phyloP scores from a whole-genome alignment of 768 basidiomycete genomes.

The Mycena alexandri region DNA sequence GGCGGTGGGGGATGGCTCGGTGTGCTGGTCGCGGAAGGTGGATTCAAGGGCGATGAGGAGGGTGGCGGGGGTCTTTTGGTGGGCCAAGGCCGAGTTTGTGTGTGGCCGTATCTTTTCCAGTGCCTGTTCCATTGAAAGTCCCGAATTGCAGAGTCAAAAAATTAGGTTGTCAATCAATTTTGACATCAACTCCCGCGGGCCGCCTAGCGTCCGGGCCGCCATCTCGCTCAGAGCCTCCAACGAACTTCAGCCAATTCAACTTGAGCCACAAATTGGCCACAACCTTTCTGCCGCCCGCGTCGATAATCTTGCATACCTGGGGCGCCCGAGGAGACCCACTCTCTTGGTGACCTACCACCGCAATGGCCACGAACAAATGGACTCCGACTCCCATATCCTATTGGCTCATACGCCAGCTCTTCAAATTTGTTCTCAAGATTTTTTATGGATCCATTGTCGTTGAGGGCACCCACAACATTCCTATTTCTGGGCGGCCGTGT shows the following conservation, averaged over 20 bases:
- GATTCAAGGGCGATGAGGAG: conserved; percentile 89
- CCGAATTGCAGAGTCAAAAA: conserved; percentile 1
- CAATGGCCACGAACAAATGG: conserved; percentile 40
- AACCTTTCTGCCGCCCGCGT: too few relatives aligned
- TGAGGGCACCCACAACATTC: conserved; percentile 80
- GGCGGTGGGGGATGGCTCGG: conserved; percentile 83
- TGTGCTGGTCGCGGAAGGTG: conserved; percentile 76
- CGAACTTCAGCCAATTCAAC: too few relatives aligned
- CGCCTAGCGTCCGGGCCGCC: too few relatives aligned
- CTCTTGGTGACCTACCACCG: too few relatives aligned
- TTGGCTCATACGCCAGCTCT: conserved; percentile 56
- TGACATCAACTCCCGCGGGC: neutral
- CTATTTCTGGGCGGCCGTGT: conserved; percentile 79
- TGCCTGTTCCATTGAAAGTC: conserved; percentile 67
- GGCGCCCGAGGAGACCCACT: too few relatives aligned
- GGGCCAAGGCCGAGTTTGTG: conserved; percentile 80
- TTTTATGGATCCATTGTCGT: conserved; percentile 93
- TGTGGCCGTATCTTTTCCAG: conserved; percentile 91
- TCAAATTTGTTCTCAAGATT: conserved; percentile 88
- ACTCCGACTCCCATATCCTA: conserved; percentile 71
- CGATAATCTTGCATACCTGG: too few relatives aligned
- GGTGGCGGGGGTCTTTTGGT: conserved; percentile 91
- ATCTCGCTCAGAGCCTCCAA: too few relatives aligned
- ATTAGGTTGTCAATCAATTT: conserved; percentile 3
- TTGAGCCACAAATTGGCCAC: too few relatives aligned